Base-by-base conservation (phyloP, 192 early-diverging fungal species). In the Coemansia sp. region DNA sequence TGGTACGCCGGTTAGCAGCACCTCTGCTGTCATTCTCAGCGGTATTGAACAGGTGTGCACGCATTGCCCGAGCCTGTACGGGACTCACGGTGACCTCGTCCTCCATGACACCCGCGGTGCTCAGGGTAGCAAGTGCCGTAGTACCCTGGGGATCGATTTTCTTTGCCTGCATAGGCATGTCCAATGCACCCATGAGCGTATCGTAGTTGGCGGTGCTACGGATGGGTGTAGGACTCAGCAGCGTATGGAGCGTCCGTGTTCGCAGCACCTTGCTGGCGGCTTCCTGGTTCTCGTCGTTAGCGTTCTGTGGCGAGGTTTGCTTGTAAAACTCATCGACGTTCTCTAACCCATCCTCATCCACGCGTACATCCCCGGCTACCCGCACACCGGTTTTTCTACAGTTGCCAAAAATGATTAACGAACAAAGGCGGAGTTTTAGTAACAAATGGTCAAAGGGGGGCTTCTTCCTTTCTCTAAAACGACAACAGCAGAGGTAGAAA, bases 281-380 rank as follows among this genome's bases (percentile, higher is more conserved):
- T n/a, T 28, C 7, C 30, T 53, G 25, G 13, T 28, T 31, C 11
- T 53, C 50, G 25, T 22, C 38, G 2, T 56, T 68, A 0, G 31
- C 40, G 14, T 50, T 13, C 11, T 31, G 28, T 15, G 75, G 75
- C 54, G 75, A 65, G 15, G 75, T 78, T 29, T 68, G 61, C 45
- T 68, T 61, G 59, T 72, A 78, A 45, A 78, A 78, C 65, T 71
- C 75, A 23, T 68, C 75, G 15, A 78, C 69, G 41, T 78, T 78
- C 20, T 78, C 75, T 42, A 78, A 25, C 22, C 75, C 75, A 23
- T 78, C 75, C 0, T 64, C 60, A 55, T 78, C 75, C 2, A 78
- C 69, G 11, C 37, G 58, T 10, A 78, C 75, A 33, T 47, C 33
- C 23, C 75, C 75, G 0, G 75, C 62, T 14, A 72, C 75, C 7